Evolutionary conservation across 371 early-diverging fungal species (phyloP), one percentile per base, ranked within the genome.

Genomic region (Caulochytrium protostelioides): DNA sequence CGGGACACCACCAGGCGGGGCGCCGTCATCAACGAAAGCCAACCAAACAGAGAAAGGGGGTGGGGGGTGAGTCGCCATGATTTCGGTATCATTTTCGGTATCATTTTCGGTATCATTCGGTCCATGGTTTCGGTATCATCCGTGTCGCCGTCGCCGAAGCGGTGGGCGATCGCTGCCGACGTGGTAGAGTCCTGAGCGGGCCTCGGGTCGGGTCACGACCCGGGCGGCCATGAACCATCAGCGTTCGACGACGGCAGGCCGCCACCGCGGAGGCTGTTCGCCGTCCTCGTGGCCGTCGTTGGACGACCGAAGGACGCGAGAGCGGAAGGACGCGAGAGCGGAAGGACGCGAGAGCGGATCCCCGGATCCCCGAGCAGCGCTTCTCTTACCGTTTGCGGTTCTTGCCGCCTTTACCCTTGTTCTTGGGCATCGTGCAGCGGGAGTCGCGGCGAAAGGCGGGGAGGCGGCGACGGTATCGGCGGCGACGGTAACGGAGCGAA

Each of bases 341-440:
- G 23, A 17, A 30, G 30, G 4, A 30, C 54, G 28, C 22, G n/a
- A 6, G 4, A 8, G 6, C 22, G 23, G 23, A 17, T n/a, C n/a
- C n/a, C n/a, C n/a, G n/a, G n/a, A n/a, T n/a, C n/a, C n/a, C n/a
- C n/a, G n/a, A n/a, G n/a, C n/a, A n/a, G n/a, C n/a, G n/a, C n/a
- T n/a, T n/a, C n/a, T n/a, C n/a, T n/a, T n/a, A 51, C 55, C 48
- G 42, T 49, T 56, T 57, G 60, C 84, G 64, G 65, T 81, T 85
- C 70, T 89, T 92, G 59, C 94, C 94, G 68, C 94, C 94, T 79
- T 85, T 85, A 71, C 83, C 82, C 57, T 84, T 82, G 58, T 81
- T 79, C 67, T 80, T 80, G 28, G 79, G 75, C 85, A 79, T 78
- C 25, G 23, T 28, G n/a, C n/a, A n/a, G n/a, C n/a, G n/a, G n/a